phyloP scores from a whole-genome alignment of 2,329 filamentous ascomycete species.

The Apiospora koreana region DNA sequence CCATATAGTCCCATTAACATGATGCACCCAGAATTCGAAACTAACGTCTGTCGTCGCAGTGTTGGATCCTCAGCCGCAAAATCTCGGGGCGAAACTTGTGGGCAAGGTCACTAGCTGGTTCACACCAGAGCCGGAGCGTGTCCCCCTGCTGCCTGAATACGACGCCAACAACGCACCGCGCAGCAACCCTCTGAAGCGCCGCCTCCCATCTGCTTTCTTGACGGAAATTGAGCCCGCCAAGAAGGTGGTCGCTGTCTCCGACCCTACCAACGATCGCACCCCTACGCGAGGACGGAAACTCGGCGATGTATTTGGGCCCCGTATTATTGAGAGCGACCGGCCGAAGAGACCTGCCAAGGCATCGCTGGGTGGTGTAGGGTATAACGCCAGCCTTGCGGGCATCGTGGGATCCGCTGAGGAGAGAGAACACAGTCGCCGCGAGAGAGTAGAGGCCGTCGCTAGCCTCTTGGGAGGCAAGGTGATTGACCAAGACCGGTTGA shows the following conservation, averaged over 20 bases:
- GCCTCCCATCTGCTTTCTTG: conserved; percentile 29
- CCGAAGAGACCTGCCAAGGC: neutral
- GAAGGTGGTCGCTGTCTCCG: neutral
- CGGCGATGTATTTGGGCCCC: neutral
- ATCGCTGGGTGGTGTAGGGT: neutral
- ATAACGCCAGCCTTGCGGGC: neutral
- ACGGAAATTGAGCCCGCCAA: neutral
- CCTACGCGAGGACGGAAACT: neutral
- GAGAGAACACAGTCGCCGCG: neutral
- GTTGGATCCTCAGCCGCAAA: conserved; percentile 2
- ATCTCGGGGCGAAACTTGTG: neutral
- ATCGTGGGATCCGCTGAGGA: neutral
- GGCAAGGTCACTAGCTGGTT: conserved; percentile 12
- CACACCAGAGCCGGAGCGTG: neutral
- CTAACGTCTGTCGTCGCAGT: conserved; percentile 3
- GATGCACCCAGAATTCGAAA: too few species aligned
- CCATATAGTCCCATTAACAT: neutral
- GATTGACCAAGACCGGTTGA: neutral
- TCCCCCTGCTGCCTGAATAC: conserved; percentile 27
- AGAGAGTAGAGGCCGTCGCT: neutral
- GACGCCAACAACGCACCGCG: conserved; percentile 21
- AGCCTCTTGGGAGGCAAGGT: neutral
- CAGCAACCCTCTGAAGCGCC: conserved; percentile 27
- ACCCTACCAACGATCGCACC: neutral
- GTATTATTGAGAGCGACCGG: neutral